Base-by-base conservation (phyloP, 176 grass and related monocot genomes). In the Oryza longistaminata region DNA sequence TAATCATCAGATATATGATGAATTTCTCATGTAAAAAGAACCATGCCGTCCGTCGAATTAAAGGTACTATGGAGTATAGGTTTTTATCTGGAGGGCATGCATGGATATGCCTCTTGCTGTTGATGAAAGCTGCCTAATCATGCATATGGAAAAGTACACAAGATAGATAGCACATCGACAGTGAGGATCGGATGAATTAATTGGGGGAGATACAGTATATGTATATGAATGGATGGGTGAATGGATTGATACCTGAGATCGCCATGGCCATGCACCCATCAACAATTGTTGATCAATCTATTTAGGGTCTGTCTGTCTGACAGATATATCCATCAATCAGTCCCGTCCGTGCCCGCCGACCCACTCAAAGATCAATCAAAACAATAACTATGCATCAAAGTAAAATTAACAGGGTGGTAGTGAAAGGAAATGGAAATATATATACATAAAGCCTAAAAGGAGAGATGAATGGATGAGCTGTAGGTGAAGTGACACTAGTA, bases 91-190 rank as follows among this genome's bases (percentile, higher is more conserved):
- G 16, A 55, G 52, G 5, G 35, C 35, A 37, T 55, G 17, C 52
- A 55, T 55, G 52, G 52, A 55, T 21, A 55, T 21, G 52, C 7
- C 33, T 15, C 15, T 5, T 70, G 33, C 16, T 70, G 16, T 55
- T 55, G 35, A 70, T 70, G 78, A 53, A 53, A 81, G 65, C 11
- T 81, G 78, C 45, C 69, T 71, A 44, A 71, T 71, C 35, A 37
- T 37, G 35, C 39, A 40, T 55, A 21, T 55, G 1, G 6, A 21
- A 55, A 44, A 24, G 8, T 19, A 14, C 33, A 29, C 64, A 21
- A 21, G 77, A 37, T 37, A 24, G 27, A 68, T 31, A 35, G 66
- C 16, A 37, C 19, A 42, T 68, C 29, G 34, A 55, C 6, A 15
- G 16, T 55, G 17, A 8, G 52, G 40, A 9, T 42, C 40, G 40